Base-by-base conservation (phyloP, 108 stramenopile species). In the Thalassiosira profunda region DNA sequence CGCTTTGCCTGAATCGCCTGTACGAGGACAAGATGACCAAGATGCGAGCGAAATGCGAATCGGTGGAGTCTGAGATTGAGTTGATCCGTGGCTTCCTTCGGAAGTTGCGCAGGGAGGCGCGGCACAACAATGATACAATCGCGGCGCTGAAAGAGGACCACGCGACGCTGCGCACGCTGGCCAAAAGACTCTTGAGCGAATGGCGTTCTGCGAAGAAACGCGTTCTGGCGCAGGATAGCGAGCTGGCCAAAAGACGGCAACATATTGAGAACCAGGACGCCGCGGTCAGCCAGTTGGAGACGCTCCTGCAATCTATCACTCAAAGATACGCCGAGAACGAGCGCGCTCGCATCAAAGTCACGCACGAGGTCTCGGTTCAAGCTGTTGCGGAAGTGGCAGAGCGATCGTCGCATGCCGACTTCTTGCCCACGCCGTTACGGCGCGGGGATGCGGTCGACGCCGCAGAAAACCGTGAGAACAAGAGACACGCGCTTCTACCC, bases 251-350 rank as follows among this genome's bases (percentile, higher is more conserved):
- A 12, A 54, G 63, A 35, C 31, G 63, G 48, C 52, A 45, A 24
- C 59, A 56, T 25, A 42, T 71, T 23, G 51, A 49, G 5, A 47
- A 55, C 28, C 66, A 70, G 56, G 77, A 79, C 38, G 12, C 8
- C 0, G 70, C 58, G 40, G 67, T 79, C 0, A 17, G 41, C 29
- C 56, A 70, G 8, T 34, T 79, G 10, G 77, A 79, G 43, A 48
- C 58, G 4, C 36, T 79, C 14, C 64, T 79, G 0, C 31, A 70
- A 25, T 60, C 59, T 23, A 79, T 79, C 2, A 79, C 77, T 45
- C 69, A 71, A 26, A 43, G 53, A 46, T 79, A 66, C 40, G 69
- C 77, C 1, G 77, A 79, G 35, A 66, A 66, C 9, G 76, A 78
- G 17, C 63, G 63, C 15, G 37, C 41, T 5, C 62, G 63, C 18